These are phyloP conservation scores for Phytophthora quininea DNA, from an alignment of 352 stramenopile genomes.

Conservation along the genomic window DNA sequence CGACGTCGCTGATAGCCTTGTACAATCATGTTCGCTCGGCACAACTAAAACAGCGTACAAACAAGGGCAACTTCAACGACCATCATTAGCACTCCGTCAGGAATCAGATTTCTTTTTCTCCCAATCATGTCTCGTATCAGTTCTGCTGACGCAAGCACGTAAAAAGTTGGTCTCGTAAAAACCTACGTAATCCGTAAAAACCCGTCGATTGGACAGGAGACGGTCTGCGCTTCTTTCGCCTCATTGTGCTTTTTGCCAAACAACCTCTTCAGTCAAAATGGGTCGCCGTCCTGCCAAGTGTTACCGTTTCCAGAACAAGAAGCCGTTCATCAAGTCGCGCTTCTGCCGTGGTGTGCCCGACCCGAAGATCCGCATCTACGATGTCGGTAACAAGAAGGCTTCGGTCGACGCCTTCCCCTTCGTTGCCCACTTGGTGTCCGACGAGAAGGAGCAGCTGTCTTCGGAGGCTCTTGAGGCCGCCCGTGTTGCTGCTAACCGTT, in stretches of 20 bases:
- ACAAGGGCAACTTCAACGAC: not conserved
- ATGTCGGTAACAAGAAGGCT: constrained; percentile 98
- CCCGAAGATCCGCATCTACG: constrained; percentile 98
- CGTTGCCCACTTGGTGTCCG: constrained; percentile 96
- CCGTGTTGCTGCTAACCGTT: constrained; percentile 99
- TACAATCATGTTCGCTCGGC: not conserved
- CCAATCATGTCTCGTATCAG: not conserved
- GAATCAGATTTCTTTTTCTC: not conserved
- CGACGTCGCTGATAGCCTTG: not conserved
- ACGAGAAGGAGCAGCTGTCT: constrained; percentile 95
- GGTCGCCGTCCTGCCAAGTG: constrained; percentile 93
- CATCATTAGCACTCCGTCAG: not conserved
- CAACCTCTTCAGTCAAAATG: constrained; percentile 13
- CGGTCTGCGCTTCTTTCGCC: not conserved
- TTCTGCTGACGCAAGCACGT: not conserved
- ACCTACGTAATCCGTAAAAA: not conserved
- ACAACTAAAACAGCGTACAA: not conserved
- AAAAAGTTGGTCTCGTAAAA: not conserved
- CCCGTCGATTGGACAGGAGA: not conserved
- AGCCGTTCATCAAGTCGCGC: constrained; percentile 99
- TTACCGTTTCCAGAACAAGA: constrained; percentile 99
- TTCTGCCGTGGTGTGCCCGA: constrained; percentile 99
- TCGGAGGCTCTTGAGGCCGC: constrained; percentile 98
- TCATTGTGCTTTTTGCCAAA: constrained; percentile 24
- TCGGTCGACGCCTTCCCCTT: constrained; percentile 99